Evolutionary conservation across 805 yeast genomes (phyloP).

Genomic region (Blastobotrys muscicola): DNA sequence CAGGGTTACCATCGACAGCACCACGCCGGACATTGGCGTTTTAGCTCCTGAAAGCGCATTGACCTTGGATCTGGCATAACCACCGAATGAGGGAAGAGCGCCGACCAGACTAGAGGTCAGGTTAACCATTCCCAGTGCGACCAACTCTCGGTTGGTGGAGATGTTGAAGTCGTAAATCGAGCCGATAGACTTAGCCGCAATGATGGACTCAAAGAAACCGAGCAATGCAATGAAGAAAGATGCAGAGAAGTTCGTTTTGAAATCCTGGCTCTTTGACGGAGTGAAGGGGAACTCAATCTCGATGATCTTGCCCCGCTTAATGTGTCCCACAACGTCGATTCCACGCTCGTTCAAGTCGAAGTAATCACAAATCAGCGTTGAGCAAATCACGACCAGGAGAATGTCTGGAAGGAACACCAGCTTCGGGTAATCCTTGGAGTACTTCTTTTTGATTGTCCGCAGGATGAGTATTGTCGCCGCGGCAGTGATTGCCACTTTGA

Average conservation of each 20-base stretch:
- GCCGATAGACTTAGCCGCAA: slow-evolving; percentile 83
- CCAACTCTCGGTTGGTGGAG: slow-evolving; percentile 81
- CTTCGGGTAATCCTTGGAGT: slow-evolving; percentile 27
- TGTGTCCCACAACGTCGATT: slow-evolving; percentile 61
- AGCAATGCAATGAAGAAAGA: slow-evolving; percentile 72
- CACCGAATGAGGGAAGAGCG: slow-evolving; percentile 88
- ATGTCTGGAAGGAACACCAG: slow-evolving; percentile 78
- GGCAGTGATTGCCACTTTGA: slow-evolving; percentile 47
- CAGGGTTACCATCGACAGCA: slow-evolving; percentile 70
- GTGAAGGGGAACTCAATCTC: slow-evolving; percentile 53
- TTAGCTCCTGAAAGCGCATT: slow-evolving; percentile 82
- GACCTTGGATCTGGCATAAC: slow-evolving; percentile 87
- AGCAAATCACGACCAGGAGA: slow-evolving; percentile 54
- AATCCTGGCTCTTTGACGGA: slow-evolving; percentile 34
- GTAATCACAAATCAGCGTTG: slow-evolving; percentile 44
- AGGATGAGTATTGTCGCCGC: slow-evolving; percentile 38
- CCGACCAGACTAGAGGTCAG: slow-evolving; percentile 45
- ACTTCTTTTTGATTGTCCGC: slow-evolving; percentile 34
- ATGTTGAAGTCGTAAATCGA: slow-evolving; percentile 50
- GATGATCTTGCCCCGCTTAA: slow-evolving; percentile 39
- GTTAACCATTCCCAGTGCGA: slow-evolving; percentile 78
- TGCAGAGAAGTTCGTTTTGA: slow-evolving; percentile 51
- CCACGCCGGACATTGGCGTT: slow-evolving; percentile 74
- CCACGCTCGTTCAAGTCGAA: slow-evolving; percentile 33
- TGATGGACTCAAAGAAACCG: slow-evolving; percentile 89